Evolutionary conservation across 1,284 basidiomycete species (phyloP), one percentile per base, ranked within the genome.

Genomic region (Fistulinella cinereoalba): DNA sequence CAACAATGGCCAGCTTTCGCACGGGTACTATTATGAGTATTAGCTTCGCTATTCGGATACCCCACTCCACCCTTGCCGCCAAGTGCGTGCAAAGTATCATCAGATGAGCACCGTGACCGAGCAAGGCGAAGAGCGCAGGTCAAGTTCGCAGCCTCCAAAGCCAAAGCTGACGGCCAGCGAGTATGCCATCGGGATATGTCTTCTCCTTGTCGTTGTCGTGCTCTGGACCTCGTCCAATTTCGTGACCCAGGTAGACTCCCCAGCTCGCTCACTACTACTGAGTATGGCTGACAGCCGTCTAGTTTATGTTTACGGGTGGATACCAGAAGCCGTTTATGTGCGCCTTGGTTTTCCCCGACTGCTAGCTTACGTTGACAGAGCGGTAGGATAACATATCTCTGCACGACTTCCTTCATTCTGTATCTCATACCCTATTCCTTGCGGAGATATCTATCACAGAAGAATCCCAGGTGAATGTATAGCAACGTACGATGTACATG

Each of bases 221-320:
- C 77, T 95, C 12, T 96, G 92, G 92, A 94, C 85, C 15, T 69
- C 73, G 10, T 84, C 83, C 34, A 89, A 83, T 64, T 91, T 89
- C 57, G 68, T 91, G 27, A 90, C 87, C 11, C 87, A 91, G 75
- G 88, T 85, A 56, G 44, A 71, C 53, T 27, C 10, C 32, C 24
- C 23, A 45, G 25, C 28, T 27, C 29, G 39, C 44, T 15, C n/a
- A n/a, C n/a, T n/a, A n/a, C n/a, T 24, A 40, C 27, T 40, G 45
- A 11, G 23, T 37, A 47, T 16, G 23, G 38, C 41, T 55, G 48
- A 51, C 50, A 28, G 18, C 31, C 39, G 37, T 43, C 23, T 49
- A 91, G 87, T 77, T 79, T 57, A 68, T 88, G 44, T 89, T 83
- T 53, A 47, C 44, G 34, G 75, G 81, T 39, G 88, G 88, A 39